Conservation (phyloP, 768 basidiomycete genomes). For the Phanerochaete carnosa region DNA sequence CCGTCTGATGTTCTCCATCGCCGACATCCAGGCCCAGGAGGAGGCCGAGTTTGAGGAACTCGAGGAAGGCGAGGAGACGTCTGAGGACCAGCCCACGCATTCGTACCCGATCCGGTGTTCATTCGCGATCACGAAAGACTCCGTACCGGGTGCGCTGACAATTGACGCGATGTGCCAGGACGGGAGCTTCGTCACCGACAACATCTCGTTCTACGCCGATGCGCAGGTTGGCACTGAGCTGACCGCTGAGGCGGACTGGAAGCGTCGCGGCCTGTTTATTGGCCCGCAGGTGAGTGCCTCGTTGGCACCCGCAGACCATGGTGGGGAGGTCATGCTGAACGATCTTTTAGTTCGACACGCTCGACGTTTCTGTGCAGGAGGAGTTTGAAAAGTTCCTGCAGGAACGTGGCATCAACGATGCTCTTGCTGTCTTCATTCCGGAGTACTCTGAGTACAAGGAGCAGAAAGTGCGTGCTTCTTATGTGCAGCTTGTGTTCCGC, state of each 20-base stretch:
- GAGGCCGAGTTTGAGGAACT: constrained; percentile 34
- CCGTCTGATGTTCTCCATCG: constrained; percentile 89
- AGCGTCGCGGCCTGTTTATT: constrained; percentile 85
- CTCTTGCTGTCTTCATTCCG: constrained; percentile 80
- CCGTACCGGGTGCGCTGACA: constrained; percentile 63
- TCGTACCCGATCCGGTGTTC: constrained; percentile 76
- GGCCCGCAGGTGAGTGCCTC: constrained; percentile 69
- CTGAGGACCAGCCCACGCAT: constrained; percentile 33
- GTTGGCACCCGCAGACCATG: no score
- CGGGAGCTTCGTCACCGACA: constrained; percentile 82
- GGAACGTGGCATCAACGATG: constrained; percentile 87
- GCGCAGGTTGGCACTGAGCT: constrained; percentile 67
- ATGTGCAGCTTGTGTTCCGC: neutral
- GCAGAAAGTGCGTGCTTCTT: constrained; percentile 64
- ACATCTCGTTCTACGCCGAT: constrained; percentile 82
- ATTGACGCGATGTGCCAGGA: constrained; percentile 79
- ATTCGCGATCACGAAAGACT: constrained; percentile 81
- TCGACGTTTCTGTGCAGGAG: constrained; percentile 84
- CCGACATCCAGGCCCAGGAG: constrained; percentile 64
- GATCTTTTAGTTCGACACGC: constrained; percentile 71
- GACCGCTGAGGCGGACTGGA: constrained; percentile 92
- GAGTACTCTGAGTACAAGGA: constrained; percentile 90
- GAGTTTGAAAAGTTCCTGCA: constrained; percentile 87
- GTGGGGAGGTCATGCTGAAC: neutral
- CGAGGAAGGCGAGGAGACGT: constrained; percentile 39